Percentiles rank a stretch among this genome's conserved stretches.
Evolutionary conservation across 371 early-diverging fungal species (phyloP).

Genomic region (Parasitella parasitica): DNA sequence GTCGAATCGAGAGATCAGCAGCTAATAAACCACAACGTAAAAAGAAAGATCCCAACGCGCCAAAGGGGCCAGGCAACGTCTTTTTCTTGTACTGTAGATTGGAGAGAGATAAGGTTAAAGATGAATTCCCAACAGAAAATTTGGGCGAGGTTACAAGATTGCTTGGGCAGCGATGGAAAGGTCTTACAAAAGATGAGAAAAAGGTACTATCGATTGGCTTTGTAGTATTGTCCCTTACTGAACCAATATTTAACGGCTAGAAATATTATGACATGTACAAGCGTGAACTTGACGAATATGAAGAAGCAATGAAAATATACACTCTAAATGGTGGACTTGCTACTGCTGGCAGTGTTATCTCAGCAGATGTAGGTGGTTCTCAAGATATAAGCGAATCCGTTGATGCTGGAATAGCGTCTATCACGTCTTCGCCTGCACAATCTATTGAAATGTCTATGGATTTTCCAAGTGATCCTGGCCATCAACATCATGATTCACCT

Average conservation of each 20-base stretch:
- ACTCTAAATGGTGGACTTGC: conserved; percentile 6
- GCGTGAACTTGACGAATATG: conserved; percentile 50
- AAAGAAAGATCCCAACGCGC: conserved; percentile 68
- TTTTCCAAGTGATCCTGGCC: conserved; percentile 11
- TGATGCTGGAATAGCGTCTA: conserved; percentile 1
- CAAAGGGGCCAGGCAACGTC: conserved; percentile 69
- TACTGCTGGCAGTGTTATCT: not conserved
- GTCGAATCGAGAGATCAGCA: not conserved
- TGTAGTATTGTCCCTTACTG: not conserved
- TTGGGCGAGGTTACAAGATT: conserved; percentile 53
- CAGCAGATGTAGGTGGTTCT: not conserved
- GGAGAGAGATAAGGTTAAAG: conserved; percentile 58
- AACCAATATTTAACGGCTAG: conserved; percentile 11
- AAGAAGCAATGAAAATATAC: conserved; percentile 53
- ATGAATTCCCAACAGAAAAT: conserved; percentile 53
- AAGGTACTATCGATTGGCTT: conserved; percentile 30
- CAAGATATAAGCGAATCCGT: not conserved
- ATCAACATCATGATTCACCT: conserved; percentile 4
- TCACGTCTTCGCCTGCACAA: conserved; percentile 25
- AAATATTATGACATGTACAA: conserved; percentile 53
- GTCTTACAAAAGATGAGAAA: conserved; percentile 50
- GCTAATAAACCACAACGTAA: conserved; percentile 32
- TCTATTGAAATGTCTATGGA: conserved; percentile 25
- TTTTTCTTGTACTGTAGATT: conserved; percentile 63
- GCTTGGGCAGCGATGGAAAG: conserved; percentile 54